Evolutionary conservation across 1,284 basidiomycete species (phyloP), one percentile per base, ranked within the genome.

Genomic region (Mycosarcoma maydis): DNA sequence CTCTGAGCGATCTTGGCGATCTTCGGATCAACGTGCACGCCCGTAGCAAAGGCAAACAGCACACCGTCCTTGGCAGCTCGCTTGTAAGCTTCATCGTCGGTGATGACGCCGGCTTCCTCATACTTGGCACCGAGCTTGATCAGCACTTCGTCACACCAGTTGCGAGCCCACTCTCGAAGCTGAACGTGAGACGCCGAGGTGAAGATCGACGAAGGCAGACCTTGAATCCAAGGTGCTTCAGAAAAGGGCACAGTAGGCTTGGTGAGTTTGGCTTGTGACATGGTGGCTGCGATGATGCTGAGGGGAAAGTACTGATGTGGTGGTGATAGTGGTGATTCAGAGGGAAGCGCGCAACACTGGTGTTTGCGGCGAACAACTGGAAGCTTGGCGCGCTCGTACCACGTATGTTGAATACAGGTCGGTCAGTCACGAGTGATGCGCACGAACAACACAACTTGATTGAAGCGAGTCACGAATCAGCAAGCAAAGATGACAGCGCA

Each of bases 41-140:
- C 67, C 3, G 46, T 57, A n/a, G 74, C 72, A 43, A 74, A 75
- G 11, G 68, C 73, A 17, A 77, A 58, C 0, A 77, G 65, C 1
- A 77, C 68, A 2, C 73, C 75, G 20, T 75, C 75, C 46, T 72
- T 71, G 32, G 73, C 75, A 38, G 65, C 65, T 16, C 60, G 45
- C 49, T 72, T 38, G 55, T 71, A 76, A 2, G 73, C 49, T 9
- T 55, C 57, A 26, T 65, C 55, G 16, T 67, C 68, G 19, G 49
- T 57, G 42, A 64, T 53, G 9, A 59, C 19, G 3, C 69, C 69
- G 4, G 65, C 69, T 24, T 60, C 57, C 16, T 68, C 72, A 50
- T 64, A 72, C 32, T 59, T 61, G 50, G 46, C 52, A 17, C 64
- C 55, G 13, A 57, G 3, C 27, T 65, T 54, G 53, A 72, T 65